A percentile compares a stretch with the other conserved stretches of the same genome.
phyloP scores from a whole-genome alignment of 2,329 filamentous ascomycete genomes.

The Trichoderma harzianum region DNA sequence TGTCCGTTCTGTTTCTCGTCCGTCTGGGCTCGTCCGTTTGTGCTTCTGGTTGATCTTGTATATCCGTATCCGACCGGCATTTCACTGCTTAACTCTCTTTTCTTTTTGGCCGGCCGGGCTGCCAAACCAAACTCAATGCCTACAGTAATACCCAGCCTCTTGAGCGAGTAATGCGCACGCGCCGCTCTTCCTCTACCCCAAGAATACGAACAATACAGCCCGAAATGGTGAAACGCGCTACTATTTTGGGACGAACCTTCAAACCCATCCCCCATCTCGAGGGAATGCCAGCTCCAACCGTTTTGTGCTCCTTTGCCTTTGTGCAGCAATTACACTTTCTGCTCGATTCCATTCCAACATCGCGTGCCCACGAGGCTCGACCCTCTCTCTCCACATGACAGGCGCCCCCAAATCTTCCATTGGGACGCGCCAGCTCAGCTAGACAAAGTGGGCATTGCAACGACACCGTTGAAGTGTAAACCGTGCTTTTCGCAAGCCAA shows the following conservation, averaged over 20 bases:
- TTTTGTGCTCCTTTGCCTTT: not conserved
- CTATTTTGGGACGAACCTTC: slow-evolving; percentile 2
- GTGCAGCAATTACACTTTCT: not conserved
- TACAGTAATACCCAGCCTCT: not conserved
- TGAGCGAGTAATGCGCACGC: slow-evolving; percentile 6
- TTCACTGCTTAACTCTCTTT: not conserved
- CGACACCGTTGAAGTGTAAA: not conserved
- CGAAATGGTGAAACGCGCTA: slow-evolving; percentile 12
- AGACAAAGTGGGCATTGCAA: not conserved
- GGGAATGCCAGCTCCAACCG: not conserved
- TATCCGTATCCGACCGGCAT: too few species aligned
- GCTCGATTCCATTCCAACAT: not conserved
- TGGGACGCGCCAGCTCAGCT: not conserved
- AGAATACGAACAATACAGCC: not conserved
- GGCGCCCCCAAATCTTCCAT: not conserved
- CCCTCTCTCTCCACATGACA: not conserved
- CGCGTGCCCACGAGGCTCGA: not conserved
- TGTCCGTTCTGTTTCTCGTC: too few species aligned
- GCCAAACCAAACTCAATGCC: not conserved
- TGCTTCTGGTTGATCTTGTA: too few species aligned
- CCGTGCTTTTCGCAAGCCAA: not conserved
- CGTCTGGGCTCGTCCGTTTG: too few species aligned
- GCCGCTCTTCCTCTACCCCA: not conserved
- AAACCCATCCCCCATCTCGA: not conserved
- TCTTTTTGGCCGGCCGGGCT: not conserved